These are phyloP conservation scores for Boletus pseudopeckii DNA, from an alignment of 768 basidiomycete genomes.

Conservation along the genomic window DNA sequence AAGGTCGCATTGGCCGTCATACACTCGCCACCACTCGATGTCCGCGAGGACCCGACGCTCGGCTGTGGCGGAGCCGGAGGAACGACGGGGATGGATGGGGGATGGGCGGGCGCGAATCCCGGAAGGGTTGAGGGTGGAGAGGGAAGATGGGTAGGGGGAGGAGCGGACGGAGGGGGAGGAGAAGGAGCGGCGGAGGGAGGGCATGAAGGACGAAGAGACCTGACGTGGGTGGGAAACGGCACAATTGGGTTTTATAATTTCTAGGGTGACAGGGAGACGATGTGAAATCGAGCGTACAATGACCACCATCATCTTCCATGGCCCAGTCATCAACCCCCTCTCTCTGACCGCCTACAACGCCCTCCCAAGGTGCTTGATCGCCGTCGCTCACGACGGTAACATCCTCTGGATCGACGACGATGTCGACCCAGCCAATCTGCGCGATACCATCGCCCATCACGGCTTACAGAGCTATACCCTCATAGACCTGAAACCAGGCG, in stretches of 20 bases:
- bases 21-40: slow-evolving; percentile 85
- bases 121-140: slow-evolving; percentile 33
- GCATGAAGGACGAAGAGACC: slow-evolving; percentile 40
- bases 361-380: slow-evolving; percentile 52
- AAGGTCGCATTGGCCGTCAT: slow-evolving; percentile 58
- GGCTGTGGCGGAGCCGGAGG: slow-evolving; percentile 63
- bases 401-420: slow-evolving; percentile 73
- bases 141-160: slow-evolving; percentile 56
- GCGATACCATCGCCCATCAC: slow-evolving; percentile 48
- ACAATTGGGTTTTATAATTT: slow-evolving; percentile 45
- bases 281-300: slow-evolving; percentile 2
- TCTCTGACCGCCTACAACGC: slow-evolving; percentile 42
- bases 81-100: slow-evolving; percentile 46
- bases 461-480: slow-evolving; percentile 38
- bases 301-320: slow-evolving; percentile 48
- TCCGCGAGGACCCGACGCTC: slow-evolving; percentile 75
- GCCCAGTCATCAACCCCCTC: slow-evolving; percentile 54
- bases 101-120: slow-evolving; percentile 40
- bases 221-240: slow-evolving; percentile 32
- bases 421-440: slow-evolving; percentile 45
- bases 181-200: slow-evolving; percentile 75
- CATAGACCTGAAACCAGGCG: slow-evolving; percentile 43
- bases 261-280: slow-evolving; percentile 5
- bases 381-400: slow-evolving; percentile 46
- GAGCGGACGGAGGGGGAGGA: slow-evolving; percentile 69